phyloP scores from a whole-genome alignment of 768 basidiomycete genomes.

The Serendipita sp. region DNA sequence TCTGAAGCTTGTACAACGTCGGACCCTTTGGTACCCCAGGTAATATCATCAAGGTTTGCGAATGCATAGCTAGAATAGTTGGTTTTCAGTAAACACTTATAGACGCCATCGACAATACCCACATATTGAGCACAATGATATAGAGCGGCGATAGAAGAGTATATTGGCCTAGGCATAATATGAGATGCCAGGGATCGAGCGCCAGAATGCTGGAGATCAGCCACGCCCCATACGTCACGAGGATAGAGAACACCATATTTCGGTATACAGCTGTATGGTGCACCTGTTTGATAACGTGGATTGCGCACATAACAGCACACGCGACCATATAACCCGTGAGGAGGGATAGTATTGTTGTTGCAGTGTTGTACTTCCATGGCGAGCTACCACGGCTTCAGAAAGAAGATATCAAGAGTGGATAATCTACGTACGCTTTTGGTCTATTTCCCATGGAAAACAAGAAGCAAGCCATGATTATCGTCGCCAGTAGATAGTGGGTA shows the following conservation, averaged over 20 bases:
- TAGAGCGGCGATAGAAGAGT: conserved; percentile 62
- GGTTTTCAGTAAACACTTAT: background rate
- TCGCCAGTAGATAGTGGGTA: conserved; percentile 61
- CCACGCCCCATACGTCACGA: conserved; percentile 62
- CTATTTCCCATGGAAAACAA: conserved; percentile 93
- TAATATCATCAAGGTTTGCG: conserved; percentile 70
- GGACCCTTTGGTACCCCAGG: conserved; percentile 88
- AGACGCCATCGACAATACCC: conserved; percentile 16
- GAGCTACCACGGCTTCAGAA: conserved; percentile 28
- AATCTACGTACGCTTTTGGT: conserved; percentile 49
- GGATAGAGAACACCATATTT: conserved; percentile 66
- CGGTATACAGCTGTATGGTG: conserved; percentile 43
- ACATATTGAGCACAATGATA: conserved; percentile 66
- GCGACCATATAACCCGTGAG: conserved; percentile 74
- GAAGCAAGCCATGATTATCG: conserved; percentile 77
- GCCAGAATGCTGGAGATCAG: conserved; percentile 62
- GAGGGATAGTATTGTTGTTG: conserved; percentile 54
- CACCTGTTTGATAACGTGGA: conserved; percentile 52
- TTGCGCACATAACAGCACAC: conserved; percentile 65
- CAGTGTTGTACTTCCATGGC: conserved; percentile 72
- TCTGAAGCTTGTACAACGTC: conserved; percentile 48
- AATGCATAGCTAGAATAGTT: conserved; percentile 52
- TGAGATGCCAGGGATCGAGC: conserved; percentile 90
- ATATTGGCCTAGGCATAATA: conserved; percentile 84
- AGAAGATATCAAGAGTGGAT: conserved; percentile 10